Evolutionary conservation across 768 basidiomycete species (phyloP).

Genomic region (Panus rudis): DNA sequence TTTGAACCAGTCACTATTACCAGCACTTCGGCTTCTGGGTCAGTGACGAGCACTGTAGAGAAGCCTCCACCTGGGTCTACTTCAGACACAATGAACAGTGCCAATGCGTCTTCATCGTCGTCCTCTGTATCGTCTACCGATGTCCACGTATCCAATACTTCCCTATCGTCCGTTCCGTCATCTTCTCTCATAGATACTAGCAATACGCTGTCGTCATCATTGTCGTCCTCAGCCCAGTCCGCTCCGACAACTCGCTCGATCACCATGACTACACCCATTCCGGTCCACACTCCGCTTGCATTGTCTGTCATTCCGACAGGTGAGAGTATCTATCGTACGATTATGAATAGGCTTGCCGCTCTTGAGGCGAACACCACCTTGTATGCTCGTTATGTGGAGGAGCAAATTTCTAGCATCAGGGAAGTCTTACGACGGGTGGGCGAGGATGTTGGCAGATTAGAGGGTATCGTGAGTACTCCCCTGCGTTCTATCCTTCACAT

Average conservation of each 20-base stretch:
- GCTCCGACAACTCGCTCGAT: slow-evolving; percentile 3
- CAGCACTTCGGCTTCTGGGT: no score
- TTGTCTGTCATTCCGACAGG: slow-evolving; percentile 31
- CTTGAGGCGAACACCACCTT: slow-evolving; percentile 87
- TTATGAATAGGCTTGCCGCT: slow-evolving; percentile 84
- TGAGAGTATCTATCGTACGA: slow-evolving; percentile 93
- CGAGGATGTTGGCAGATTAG: slow-evolving; percentile 72
- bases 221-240: not conserved
- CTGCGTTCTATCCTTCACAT: not conserved
- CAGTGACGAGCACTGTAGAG: no score
- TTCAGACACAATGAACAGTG: no score
- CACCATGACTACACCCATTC: not conserved
- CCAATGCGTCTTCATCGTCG: slow-evolving; percentile 14
- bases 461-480: slow-evolving; percentile 54
- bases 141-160: slow-evolving; percentile 3
- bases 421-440: slow-evolving; percentile 68
- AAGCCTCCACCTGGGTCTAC: no score
- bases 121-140: slow-evolving; percentile 5
- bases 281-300: slow-evolving; percentile 3
- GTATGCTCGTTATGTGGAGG: slow-evolving; percentile 80
- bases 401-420: slow-evolving; percentile 72
- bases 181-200: not conserved
- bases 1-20: no score
- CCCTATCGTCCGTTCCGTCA: slow-evolving; percentile 4
- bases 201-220: slow-evolving; percentile 1